Evolutionary conservation across 345 rosid genomes (phyloP), one percentile per base, ranked within the genome.

Genomic region (Eucalyptus decipiens): DNA sequence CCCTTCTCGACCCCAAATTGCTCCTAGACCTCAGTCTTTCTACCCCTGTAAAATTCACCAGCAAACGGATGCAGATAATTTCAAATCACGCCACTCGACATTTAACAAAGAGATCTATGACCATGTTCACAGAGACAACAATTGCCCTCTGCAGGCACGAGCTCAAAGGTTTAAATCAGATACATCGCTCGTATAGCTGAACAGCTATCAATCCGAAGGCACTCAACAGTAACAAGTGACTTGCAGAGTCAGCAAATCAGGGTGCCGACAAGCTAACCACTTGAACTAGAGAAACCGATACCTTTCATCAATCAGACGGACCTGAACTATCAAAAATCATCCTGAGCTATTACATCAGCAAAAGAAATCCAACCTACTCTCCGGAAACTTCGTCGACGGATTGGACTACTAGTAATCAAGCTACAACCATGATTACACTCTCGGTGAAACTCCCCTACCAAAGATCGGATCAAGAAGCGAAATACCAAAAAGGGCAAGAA

Each of bases 21-120:
- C 90, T 94, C 92, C 95, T 95, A 85, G 96, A 89, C 93, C 93
- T 93, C 50, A 97, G 94, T 91, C 96, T 94, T 80, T 97, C 98
- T 85, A 94, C 94, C 88, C 98, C 98, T 96, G 93, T 4, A 50
- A 51, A 43, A 86, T 86, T 32, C 62, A 32, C 60, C 26, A 86
- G 40, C 87, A 51, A 51, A 50, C 52, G 6, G 37, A 86, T 21
- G 58, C 65, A 2, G 87, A 86, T 54, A n/a, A 86, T 86, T 54
- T 86, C 62, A 28, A 86, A 86, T 34, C 32, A 50, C 15, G 17
- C 87, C 28, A 26, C 87, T 10, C 14, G 1, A 86, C 62, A 86
- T 50, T 48, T 50, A 50, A 50, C 54, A 48, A 47, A 21, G 83
- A 37, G 28, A 76, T 40, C 81, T 37, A 72, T 42, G 81, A 72